Evolutionary conservation across 768 basidiomycete genomes (phyloP).

Genomic region (Tricholoma sp.): DNA sequence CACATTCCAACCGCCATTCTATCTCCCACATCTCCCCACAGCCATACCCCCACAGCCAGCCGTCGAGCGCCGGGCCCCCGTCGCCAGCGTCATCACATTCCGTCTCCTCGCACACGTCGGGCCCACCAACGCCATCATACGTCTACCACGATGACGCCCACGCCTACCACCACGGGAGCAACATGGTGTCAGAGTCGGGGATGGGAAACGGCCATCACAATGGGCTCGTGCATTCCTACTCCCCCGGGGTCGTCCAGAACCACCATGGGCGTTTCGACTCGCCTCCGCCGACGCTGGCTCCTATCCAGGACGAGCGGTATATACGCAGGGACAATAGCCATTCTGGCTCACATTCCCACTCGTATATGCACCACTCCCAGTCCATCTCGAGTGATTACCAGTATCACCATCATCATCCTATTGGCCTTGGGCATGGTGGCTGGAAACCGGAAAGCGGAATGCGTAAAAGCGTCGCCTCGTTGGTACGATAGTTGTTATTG

Average conservation of each 20-base stretch:
- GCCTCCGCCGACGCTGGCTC: slow-evolving; percentile 52
- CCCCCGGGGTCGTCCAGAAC: slow-evolving; percentile 15
- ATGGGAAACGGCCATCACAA: slow-evolving; percentile 27
- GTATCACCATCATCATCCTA: slow-evolving; percentile 32
- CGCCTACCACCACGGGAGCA: slow-evolving; percentile 30
- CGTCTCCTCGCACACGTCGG: slow-evolving; percentile 37
- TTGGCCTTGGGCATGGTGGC: slow-evolving; percentile 32
- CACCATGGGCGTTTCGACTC: slow-evolving; percentile 37
- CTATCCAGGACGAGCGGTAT: slow-evolving; percentile 42
- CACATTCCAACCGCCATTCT: slow-evolving; percentile 46
- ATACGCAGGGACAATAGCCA: slow-evolving; percentile 27
- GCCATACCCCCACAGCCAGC: slow-evolving; percentile 32
- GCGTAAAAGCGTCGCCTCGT: slow-evolving; percentile 35
- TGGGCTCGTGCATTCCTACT: slow-evolving; percentile 17
- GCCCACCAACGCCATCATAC: slow-evolving; percentile 41
- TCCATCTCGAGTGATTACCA: slow-evolving; percentile 32
- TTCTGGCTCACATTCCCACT: slow-evolving; percentile 23
- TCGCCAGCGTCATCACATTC: slow-evolving; percentile 52
- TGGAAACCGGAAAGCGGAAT: slow-evolving; percentile 46
- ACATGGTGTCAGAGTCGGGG: slow-evolving; percentile 22
- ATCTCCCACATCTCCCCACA: slow-evolving; percentile 58
- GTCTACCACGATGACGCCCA: slow-evolving; percentile 43
- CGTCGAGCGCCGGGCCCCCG: slow-evolving; percentile 33
- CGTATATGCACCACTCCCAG: slow-evolving; percentile 40
- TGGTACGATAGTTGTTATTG: slow-evolving; percentile 25